Percentiles rank a stretch among this genome's conserved stretches.
These are phyloP conservation scores for Neonectria ditissima DNA, from an alignment of 2,329 filamentous ascomycete genomes.

Conservation along the genomic window DNA sequence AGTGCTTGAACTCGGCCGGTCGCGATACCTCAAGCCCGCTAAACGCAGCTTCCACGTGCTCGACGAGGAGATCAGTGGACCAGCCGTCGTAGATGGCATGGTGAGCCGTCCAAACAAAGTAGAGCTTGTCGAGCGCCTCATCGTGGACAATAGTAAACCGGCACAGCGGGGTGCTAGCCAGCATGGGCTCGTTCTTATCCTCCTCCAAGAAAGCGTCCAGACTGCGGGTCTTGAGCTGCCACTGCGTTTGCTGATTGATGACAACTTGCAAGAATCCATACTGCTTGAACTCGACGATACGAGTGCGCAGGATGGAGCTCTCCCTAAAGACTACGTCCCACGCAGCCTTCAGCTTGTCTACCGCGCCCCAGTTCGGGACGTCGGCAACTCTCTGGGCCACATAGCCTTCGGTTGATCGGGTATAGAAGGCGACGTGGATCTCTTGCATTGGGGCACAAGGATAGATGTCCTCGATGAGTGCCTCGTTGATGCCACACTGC, in stretches of 20 bases:
- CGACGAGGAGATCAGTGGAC: conserved; percentile 43
- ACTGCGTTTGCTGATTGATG: conserved; percentile 52
- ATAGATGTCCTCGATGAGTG: conserved; percentile 61
- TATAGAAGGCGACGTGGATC: conserved; percentile 63
- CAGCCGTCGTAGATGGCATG: conserved; percentile 50
- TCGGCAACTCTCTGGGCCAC: conserved; percentile 61
- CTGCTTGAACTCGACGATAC: conserved; percentile 58
- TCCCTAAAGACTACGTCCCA: conserved; percentile 54
- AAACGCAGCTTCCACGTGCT: conserved; percentile 39
- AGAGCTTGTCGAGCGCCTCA: conserved; percentile 44
- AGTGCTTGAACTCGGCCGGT: conserved; percentile 44
- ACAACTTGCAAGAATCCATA: conserved; percentile 59
- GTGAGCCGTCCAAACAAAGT: conserved; percentile 48
- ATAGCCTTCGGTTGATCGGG: conserved; percentile 61
- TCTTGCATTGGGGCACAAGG: conserved; percentile 66
- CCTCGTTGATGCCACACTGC: conserved; percentile 46
- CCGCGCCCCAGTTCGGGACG: conserved; percentile 49
- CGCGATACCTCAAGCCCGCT: conserved; percentile 33
- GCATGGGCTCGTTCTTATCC: conserved; percentile 54
- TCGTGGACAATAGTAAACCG: conserved; percentile 55
- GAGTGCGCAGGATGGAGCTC: conserved; percentile 58
- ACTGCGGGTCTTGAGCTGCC: conserved; percentile 46
- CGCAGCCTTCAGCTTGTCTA: conserved; percentile 53
- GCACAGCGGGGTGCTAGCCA: conserved; percentile 56
- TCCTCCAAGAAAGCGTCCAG: conserved; percentile 54